A percentile compares a stretch with the other conserved stretches of the same genome.
Conservation (phyloP, 495 filamentous ascomycete genomes). For the Penicillium samsonianum region DNA sequence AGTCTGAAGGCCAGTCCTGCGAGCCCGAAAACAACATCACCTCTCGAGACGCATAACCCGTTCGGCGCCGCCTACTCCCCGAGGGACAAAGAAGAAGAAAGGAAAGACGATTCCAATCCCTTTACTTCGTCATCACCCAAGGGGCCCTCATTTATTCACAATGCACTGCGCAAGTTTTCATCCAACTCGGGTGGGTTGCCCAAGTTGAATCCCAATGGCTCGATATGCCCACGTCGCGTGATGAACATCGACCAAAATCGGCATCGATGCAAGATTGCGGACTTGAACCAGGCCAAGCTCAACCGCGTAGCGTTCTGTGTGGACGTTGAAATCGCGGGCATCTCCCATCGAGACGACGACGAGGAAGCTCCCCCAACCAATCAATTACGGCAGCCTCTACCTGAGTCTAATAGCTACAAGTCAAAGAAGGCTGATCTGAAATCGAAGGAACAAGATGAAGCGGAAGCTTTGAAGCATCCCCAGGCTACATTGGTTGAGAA, state of each 20-base stretch:
- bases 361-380: slow-evolving; percentile 39
- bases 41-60: slow-evolving; percentile 47
- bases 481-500: slow-evolving; percentile 60
- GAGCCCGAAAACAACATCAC: slow-evolving; percentile 47
- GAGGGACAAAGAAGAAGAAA: slow-evolving; percentile 58
- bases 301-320: slow-evolving; percentile 91
- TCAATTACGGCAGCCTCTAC: slow-evolving; percentile 28
- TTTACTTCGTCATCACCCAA: slow-evolving; percentile 68
- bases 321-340: slow-evolving; percentile 92
- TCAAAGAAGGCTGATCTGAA: slow-evolving; percentile 58
- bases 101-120: slow-evolving; percentile 53
- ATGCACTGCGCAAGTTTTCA: slow-evolving; percentile 78
- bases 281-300: slow-evolving; percentile 78
- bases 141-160: slow-evolving; percentile 75
- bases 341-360: slow-evolving; percentile 49
- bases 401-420: slow-evolving; percentile 44
- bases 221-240: slow-evolving; percentile 68
- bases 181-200: slow-evolving; percentile 55
- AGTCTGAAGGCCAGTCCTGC: slow-evolving; percentile 42
- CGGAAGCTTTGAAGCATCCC: slow-evolving; percentile 64
- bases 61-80: slow-evolving; percentile 56
- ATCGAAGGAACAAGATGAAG: slow-evolving; percentile 67
- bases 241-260: slow-evolving; percentile 83
- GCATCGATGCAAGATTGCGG: slow-evolving; percentile 75
- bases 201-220: slow-evolving; percentile 54